phyloP scores from a whole-genome alignment of 2,329 filamentous ascomycete genomes.

The Trichoderma gracile region DNA sequence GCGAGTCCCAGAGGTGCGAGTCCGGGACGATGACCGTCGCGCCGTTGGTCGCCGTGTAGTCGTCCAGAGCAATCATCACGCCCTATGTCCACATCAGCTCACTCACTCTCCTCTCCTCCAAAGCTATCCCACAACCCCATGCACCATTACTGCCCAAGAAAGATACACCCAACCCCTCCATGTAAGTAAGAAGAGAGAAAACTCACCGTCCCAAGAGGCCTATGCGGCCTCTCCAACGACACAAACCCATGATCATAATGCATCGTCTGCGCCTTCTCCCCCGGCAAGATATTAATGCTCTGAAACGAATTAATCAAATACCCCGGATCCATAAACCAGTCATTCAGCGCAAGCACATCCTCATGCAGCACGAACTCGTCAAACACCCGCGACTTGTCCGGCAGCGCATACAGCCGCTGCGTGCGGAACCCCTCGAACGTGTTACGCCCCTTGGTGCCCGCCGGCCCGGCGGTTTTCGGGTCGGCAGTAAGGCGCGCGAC shows the following conservation, averaged over 20 bases:
- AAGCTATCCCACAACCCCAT: no score
- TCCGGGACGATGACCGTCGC: slow-evolving; percentile 41
- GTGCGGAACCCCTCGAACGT: slow-evolving; percentile 42
- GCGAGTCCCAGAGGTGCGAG: slow-evolving; percentile 39
- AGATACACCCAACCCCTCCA: background rate
- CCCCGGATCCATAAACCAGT: slow-evolving; percentile 43
- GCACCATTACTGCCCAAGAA: background rate
- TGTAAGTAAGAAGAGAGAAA: background rate
- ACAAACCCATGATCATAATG: slow-evolving; percentile 39
- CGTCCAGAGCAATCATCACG: slow-evolving; percentile 37
- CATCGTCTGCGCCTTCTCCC: slow-evolving; percentile 41
- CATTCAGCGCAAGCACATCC: slow-evolving; percentile 42
- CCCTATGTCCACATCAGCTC: slow-evolving; percentile 27
- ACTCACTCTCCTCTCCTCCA: background rate
- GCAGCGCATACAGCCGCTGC: slow-evolving; percentile 41
- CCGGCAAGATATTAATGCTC: slow-evolving; percentile 43
- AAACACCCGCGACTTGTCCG: slow-evolving; percentile 43
- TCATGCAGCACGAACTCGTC: slow-evolving; percentile 41
- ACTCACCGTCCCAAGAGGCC: slow-evolving; percentile 37
- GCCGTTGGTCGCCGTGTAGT: slow-evolving; percentile 39
- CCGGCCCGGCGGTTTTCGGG: slow-evolving; percentile 31
- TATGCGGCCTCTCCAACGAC: slow-evolving; percentile 38
- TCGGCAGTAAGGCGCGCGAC: slow-evolving; percentile 31
- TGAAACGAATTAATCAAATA: slow-evolving; percentile 41
- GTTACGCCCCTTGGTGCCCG: slow-evolving; percentile 37